Base-by-base conservation (phyloP, 2,329 filamentous ascomycete species). In the Neopestalotiopsis clavispora region DNA sequence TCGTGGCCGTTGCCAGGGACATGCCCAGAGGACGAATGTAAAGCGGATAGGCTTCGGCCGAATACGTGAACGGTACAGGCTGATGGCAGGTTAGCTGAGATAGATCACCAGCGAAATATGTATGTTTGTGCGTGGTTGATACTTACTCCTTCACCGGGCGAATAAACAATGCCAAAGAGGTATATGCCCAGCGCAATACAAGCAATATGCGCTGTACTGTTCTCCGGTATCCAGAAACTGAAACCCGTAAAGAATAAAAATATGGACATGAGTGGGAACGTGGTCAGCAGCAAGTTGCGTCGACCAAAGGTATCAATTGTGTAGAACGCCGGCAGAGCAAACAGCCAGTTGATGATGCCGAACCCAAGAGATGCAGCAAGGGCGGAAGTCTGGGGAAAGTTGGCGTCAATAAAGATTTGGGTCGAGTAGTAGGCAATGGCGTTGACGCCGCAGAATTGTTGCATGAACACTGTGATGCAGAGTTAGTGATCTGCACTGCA, bases 271-370 rank as follows among this genome's bases (percentile, higher is more conserved):
- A 91, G 78, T 0, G 90, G 90, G 74, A 92, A 91, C 0, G 90
- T 92, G 1, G 84, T 83, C 4, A 92, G 81, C 1, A 92, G 83
- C 7, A 92, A 81, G 71, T 89, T 89, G 23, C 90, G 84, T 3
- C 91, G 86, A 6, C 90, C 91, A 69, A 90, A 92, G 0, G 86
- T 91, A 74, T 93, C 90, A 71, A 92, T 92, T 5, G 89, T 91
- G 75, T 88, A 90, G 61, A 91, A 80, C 3, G 89, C 89, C 0
- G 88, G 88, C 13, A 90, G 81, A 0, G 89, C 89, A 70, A 91
- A 91, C 45, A 91, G 76, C 80, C 87, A 91, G 75, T 92, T 91
- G 74, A 91, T 85, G 64, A 90, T 80, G 2, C 90, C 90, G 64
- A 88, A 91, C 0, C 90, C 90, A 69, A 91, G 84, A 0, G 89